phyloP scores from a whole-genome alignment of 495 filamentous ascomycete species.

The Elasticomyces elasticus region DNA sequence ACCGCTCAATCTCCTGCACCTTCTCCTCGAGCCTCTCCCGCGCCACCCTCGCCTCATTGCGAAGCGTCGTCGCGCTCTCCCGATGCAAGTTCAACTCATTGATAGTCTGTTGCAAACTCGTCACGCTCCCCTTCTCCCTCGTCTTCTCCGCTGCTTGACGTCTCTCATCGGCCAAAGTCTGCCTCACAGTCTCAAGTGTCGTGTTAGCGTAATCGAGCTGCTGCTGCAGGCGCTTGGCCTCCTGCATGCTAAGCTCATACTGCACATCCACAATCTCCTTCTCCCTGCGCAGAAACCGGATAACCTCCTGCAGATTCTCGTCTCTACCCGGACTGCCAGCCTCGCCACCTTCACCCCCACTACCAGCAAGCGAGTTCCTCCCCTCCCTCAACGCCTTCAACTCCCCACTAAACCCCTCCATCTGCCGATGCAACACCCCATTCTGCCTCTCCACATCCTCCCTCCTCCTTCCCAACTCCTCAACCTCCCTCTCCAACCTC shows the following conservation, averaged over 20 bases:
- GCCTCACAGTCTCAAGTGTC: constrained; percentile 73
- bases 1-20: constrained; percentile 58
- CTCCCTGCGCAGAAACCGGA: constrained; percentile 83
- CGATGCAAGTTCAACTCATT: constrained; percentile 91
- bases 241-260: constrained; percentile 75
- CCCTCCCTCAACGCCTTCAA: constrained; percentile 67
- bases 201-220: constrained; percentile 77
- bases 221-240: constrained; percentile 75
- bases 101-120: constrained; percentile 82
- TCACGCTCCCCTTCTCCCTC: constrained; percentile 61
- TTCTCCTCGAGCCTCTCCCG: constrained; percentile 66
- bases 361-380: constrained; percentile 29
- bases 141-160: constrained; percentile 62
- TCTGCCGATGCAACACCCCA: constrained; percentile 73
- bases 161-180: constrained; percentile 82
- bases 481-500: constrained; percentile 71
- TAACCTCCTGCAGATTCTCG: constrained; percentile 69
- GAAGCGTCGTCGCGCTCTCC: constrained; percentile 80
- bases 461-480: constrained; percentile 63
- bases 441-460: constrained; percentile 80
- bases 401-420: constrained; percentile 71
- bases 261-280: constrained; percentile 97
- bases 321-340: constrained; percentile 36
- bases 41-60: constrained; percentile 71
- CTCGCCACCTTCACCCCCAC: background rate